These are phyloP conservation scores for Oryza meyeriana DNA, from an alignment of 176 grass and related monocot species.

Conservation along the genomic window DNA sequence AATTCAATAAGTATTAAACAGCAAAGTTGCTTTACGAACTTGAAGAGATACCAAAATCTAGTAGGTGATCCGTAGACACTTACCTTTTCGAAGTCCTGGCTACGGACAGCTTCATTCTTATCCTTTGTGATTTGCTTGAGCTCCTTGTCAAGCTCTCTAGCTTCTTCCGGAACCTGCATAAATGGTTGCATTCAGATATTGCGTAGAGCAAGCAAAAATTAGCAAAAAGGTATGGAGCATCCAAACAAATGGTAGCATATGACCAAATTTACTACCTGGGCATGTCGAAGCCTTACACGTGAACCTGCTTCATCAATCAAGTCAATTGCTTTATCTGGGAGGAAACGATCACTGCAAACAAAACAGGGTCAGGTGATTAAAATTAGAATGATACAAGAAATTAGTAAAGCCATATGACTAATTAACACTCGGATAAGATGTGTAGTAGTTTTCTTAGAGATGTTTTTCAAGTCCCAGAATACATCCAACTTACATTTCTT, in stretches of 20 bases:
- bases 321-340: slow-evolving; percentile 92
- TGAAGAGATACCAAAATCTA: slow-evolving; percentile 25
- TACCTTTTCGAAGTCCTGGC: slow-evolving; percentile 96
- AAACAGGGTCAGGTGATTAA: slow-evolving; percentile 24
- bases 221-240: background rate
- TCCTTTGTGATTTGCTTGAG: slow-evolving; percentile 81
- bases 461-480: slow-evolving; percentile 21
- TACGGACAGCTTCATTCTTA: slow-evolving; percentile 81
- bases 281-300: slow-evolving; percentile 79
- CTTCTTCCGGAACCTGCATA: slow-evolving; percentile 77
- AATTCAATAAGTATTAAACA: background rate
- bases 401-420: background rate
- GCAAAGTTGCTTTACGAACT: slow-evolving; percentile 9
- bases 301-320: slow-evolving; percentile 95
- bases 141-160: slow-evolving; percentile 81
- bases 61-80: background rate
- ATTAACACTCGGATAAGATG: background rate
- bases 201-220: slow-evolving; percentile 1
- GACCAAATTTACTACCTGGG: slow-evolving; percentile 59
- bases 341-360: slow-evolving; percentile 70
- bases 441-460: background rate
- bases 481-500: background rate
- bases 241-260: slow-evolving; percentile 23
- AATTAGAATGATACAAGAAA: slow-evolving; percentile 22
- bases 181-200: slow-evolving; percentile 3